These are phyloP conservation scores for Leersia perrieri DNA, from an alignment of 176 grass and related monocot species.

Conservation along the genomic window DNA sequence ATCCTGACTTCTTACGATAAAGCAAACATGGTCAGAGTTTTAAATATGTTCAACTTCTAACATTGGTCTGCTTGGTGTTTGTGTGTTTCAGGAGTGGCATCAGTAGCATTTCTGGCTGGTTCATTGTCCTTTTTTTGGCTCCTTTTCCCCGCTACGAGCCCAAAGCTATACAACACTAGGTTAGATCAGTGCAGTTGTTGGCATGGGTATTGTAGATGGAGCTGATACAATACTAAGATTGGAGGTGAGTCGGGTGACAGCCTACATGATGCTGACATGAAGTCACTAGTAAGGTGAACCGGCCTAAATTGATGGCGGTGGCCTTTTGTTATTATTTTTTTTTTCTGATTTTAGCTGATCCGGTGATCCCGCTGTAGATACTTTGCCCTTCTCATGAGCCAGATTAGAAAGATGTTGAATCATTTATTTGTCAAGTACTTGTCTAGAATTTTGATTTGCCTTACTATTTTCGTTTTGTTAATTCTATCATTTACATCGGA, in stretches of 20 bases:
- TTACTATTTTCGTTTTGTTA: not conserved
- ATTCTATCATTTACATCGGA: not conserved
- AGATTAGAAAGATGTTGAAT: not conserved
- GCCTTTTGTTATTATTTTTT: not conserved
- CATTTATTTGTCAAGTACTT: not conserved
- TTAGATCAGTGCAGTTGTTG: slow-evolving; percentile 71
- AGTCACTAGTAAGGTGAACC: not conserved
- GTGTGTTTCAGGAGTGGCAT: slow-evolving; percentile 54
- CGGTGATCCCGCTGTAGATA: not conserved
- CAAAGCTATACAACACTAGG: slow-evolving; percentile 52
- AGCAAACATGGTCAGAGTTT: not conserved
- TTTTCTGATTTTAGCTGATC: not conserved
- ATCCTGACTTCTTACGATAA: not conserved
- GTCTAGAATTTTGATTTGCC: too few species aligned
- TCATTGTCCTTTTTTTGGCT: slow-evolving; percentile 55
- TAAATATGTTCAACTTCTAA: slow-evolving; percentile 16
- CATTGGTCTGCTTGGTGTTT: not conserved
- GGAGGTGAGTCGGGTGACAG: not conserved
- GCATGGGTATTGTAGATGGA: slow-evolving; percentile 72
- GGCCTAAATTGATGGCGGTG: not conserved
- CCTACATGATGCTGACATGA: not conserved
- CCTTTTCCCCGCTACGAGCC: slow-evolving; percentile 68
- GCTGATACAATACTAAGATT: slow-evolving; percentile 28
- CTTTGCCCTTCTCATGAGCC: not conserved
- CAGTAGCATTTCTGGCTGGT: slow-evolving; percentile 59